These are phyloP conservation scores for Paramecium tetraurelia DNA, from an alignment of 73 alveolate genomes.

Conservation along the genomic window DNA sequence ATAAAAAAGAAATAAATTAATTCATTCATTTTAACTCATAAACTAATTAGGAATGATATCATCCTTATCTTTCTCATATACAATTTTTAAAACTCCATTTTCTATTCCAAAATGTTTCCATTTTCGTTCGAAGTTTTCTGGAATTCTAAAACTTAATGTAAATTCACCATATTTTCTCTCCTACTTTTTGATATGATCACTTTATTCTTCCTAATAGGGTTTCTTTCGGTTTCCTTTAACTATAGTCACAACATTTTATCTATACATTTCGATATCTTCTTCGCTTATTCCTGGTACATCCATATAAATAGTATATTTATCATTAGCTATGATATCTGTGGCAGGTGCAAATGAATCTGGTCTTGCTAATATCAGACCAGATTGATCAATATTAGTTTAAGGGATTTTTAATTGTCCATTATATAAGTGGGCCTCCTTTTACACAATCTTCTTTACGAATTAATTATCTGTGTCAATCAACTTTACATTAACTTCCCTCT, in stretches of 20 bases:
- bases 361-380: slow-evolving; percentile 38
- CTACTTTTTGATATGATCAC: slow-evolving; percentile 13
- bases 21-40: neutral
- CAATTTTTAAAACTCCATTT: slow-evolving; percentile 46
- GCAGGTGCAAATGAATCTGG: slow-evolving; percentile 58
- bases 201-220: slow-evolving; percentile 28
- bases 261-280: slow-evolving; percentile 41
- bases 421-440: neutral
- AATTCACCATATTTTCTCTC: slow-evolving; percentile 59
- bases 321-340: slow-evolving; percentile 48
- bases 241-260: slow-evolving; percentile 40
- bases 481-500: slow-evolving; percentile 12
- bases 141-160: slow-evolving; percentile 40
- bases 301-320: slow-evolving; percentile 32
- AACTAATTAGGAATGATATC: slow-evolving; percentile 17
- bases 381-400: slow-evolving; percentile 18
- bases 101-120: slow-evolving; percentile 42
- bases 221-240: slow-evolving; percentile 47
- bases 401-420: neutral
- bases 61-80: slow-evolving; percentile 61
- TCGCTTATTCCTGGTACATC: slow-evolving; percentile 54
- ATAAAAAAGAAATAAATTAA: neutral
- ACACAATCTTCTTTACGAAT: neutral
- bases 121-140: slow-evolving; percentile 43
- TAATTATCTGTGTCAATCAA: neutral